A percentile compares a stretch with the other conserved stretches of the same genome.
Evolutionary conservation across 129 eudicot genomes (phyloP).

Genomic region (Apium graveolens): DNA sequence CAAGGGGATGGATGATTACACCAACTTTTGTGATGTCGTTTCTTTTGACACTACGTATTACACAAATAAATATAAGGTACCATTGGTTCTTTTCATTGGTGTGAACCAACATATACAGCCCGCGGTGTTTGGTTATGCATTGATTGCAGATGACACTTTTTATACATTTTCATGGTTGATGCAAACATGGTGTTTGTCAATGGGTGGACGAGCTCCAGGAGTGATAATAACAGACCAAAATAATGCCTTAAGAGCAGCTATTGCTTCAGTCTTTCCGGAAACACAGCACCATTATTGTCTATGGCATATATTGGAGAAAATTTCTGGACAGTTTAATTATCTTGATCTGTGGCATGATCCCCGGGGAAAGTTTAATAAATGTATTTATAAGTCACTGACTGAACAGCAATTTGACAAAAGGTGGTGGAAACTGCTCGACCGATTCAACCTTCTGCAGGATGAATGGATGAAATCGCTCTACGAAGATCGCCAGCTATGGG

Average conservation of each 20-base stretch:
- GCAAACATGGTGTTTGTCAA: constrained; percentile 79
- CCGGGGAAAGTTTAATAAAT: constrained; percentile 54
- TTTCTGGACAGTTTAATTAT: constrained; percentile 51
- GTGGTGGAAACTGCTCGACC: constrained; percentile 64
- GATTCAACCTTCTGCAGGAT: constrained; percentile 55
- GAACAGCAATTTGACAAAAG: constrained; percentile 66
- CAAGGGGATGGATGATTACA: constrained; percentile 72
- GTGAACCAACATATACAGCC: constrained; percentile 88
- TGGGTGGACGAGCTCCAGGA: constrained; percentile 68
- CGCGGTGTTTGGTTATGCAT: constrained; percentile 75
- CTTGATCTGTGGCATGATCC: constrained; percentile 61
- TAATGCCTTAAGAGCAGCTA: constrained; percentile 58
- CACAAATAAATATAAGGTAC: constrained; percentile 56
- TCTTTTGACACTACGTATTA: constrained; percentile 72
- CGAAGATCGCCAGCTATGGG: constrained; percentile 77
- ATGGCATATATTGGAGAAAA: constrained; percentile 65
- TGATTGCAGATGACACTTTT: constrained; percentile 80
- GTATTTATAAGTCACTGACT: constrained; percentile 56
- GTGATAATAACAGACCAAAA: constrained; percentile 66
- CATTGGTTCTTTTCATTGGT: constrained; percentile 72
- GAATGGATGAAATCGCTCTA: constrained; percentile 64
- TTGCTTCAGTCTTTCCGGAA: constrained; percentile 46
- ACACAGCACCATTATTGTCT: constrained; percentile 53
- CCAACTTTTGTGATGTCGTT: constrained; percentile 66
- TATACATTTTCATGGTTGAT: constrained; percentile 69